These are phyloP conservation scores for Acanthamoeba castellanii DNA, from an alignment of 208 protist genomes.

Conservation along the genomic window DNA sequence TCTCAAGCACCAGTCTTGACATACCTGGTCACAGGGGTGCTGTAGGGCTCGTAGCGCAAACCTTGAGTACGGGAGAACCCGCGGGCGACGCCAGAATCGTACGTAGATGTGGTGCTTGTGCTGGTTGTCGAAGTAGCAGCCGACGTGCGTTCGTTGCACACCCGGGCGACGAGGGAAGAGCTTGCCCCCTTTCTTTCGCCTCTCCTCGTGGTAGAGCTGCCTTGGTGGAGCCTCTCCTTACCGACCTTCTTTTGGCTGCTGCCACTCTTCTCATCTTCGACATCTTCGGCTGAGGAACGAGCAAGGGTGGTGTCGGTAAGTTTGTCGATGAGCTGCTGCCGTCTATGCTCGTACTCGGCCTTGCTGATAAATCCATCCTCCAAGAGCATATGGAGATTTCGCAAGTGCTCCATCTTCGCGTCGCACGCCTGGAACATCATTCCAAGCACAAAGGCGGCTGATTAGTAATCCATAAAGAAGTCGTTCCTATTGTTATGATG, in stretches of 20 bases:
- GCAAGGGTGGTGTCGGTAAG: slow-evolving; percentile 60
- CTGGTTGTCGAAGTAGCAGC: not conserved
- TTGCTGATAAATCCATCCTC: slow-evolving; percentile 43
- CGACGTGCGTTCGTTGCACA: not conserved
- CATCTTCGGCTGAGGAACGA: not conserved
- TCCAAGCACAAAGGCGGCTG: not conserved
- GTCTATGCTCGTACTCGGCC: slow-evolving; percentile 46
- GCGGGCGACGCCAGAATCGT: not conserved
- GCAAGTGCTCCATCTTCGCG: slow-evolving; percentile 31
- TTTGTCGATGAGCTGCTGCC: slow-evolving; percentile 64
- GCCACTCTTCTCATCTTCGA: not conserved
- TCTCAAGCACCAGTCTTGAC: not conserved
- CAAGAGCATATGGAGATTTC: slow-evolving; percentile 17
- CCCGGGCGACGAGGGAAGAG: not conserved
- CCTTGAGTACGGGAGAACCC: not conserved
- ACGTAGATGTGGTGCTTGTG: not conserved
- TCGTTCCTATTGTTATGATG: too few relatives aligned
- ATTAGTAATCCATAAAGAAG: too few relatives aligned
- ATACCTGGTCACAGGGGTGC: not conserved
- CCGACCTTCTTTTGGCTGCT: not conserved
- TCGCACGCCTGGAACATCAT: not conserved
- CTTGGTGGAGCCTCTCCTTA: not conserved
- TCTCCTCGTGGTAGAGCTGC: not conserved
- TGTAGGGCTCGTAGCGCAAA: not conserved
- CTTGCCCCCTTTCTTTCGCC: not conserved